phyloP scores from a whole-genome alignment of 768 basidiomycete genomes.

The Tricholoma terreum region DNA sequence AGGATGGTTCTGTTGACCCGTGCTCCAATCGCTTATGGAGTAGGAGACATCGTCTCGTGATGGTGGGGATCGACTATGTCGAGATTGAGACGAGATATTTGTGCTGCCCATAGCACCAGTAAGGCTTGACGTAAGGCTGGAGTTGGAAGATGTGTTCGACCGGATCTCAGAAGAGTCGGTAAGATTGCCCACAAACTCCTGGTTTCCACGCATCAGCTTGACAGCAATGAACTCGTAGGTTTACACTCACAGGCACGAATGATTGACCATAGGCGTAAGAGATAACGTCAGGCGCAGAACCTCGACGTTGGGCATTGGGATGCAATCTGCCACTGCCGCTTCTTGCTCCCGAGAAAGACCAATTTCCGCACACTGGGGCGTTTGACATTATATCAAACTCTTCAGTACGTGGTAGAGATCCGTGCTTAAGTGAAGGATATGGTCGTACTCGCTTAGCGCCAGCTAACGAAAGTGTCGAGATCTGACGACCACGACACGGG shows the following conservation, averaged over 20 bases:
- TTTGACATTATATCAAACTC: constrained; percentile 35
- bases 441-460: constrained; percentile 37
- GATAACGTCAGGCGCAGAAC: constrained; percentile 36
- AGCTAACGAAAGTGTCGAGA: constrained; percentile 28
- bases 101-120: constrained; percentile 63
- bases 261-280: constrained; percentile 28
- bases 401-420: constrained; percentile 28
- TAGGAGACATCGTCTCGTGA: constrained; percentile 8
- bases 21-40: constrained; percentile 4
- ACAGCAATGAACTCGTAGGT: constrained; percentile 8
- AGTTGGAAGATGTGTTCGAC: constrained; percentile 37
- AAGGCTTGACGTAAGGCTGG: constrained; percentile 48
- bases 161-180: constrained; percentile 24
- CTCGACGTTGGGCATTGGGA: constrained; percentile 33
- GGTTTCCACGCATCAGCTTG: neutral
- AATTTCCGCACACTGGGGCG: constrained; percentile 31
- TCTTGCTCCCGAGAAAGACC: constrained; percentile 26
- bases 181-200: constrained; percentile 31
- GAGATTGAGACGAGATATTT: constrained; percentile 28
- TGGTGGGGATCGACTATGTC: constrained; percentile 17
- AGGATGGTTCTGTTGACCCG: neutral
- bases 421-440: constrained; percentile 32
- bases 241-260: constrained; percentile 34
- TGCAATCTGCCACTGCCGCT: constrained; percentile 30
- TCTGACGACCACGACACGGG: constrained; percentile 29